These are phyloP conservation scores for Pseudogymnoascus verrucosus DNA, from an alignment of 2,329 filamentous ascomycete genomes.

Conservation along the genomic window DNA sequence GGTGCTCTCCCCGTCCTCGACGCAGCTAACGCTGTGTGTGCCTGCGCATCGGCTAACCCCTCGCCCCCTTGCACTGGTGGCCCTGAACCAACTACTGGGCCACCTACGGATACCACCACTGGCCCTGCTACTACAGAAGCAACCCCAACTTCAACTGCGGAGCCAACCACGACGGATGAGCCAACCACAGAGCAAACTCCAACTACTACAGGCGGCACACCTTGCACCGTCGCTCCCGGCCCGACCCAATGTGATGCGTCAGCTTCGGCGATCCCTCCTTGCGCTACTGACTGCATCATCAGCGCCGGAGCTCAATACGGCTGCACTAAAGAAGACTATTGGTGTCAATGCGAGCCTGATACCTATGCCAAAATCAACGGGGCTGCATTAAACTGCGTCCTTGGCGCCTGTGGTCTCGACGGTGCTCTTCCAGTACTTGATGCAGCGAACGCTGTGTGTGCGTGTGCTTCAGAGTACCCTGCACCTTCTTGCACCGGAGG, in stretches of 20 bases:
- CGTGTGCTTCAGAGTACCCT: neutral
- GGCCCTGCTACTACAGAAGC: neutral
- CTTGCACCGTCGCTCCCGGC: neutral
- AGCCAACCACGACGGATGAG: neutral
- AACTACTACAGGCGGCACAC: neutral
- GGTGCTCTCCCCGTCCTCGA: neutral
- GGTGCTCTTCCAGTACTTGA: neutral
- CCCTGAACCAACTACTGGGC: neutral
- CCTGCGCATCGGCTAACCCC: neutral
- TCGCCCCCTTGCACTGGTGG: neutral
- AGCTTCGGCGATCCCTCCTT: neutral
- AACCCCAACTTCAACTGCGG: neutral
- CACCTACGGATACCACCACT: neutral
- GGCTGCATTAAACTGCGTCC: neutral
- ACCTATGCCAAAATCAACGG: neutral
- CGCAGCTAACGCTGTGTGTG: neutral
- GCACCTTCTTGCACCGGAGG: neutral
- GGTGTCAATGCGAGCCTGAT: neutral
- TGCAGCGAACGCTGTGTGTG: neutral
- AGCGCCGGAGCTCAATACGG: neutral
- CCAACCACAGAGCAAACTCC: neutral
- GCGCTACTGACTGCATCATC: neutral
- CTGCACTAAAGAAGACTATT: neutral
- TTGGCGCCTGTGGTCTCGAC: neutral
- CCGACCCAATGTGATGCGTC: neutral